Base-by-base conservation (phyloP, 176 grass and related monocot genomes). In the Guadua angustifolia region DNA sequence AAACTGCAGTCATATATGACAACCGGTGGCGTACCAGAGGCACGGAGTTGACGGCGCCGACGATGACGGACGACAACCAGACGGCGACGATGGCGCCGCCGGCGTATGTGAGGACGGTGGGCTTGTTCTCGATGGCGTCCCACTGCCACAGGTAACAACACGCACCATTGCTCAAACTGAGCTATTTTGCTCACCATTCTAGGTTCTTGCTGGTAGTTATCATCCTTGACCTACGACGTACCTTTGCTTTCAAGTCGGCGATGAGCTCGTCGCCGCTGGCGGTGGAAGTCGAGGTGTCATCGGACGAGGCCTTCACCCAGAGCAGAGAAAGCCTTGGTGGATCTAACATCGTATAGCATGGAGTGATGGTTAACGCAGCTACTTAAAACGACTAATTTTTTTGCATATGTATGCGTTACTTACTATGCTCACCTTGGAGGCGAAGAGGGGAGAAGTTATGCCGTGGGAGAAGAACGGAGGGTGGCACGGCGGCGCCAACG, bases 121-220 rank as follows among this genome's bases (percentile, higher is more conserved):
- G 88, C 86, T 98, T 98, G 79, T 98, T 91, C 87, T 98, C 95
- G 4, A 94, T 81, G 44, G 88, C 86, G 79, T 98, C 92, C 95
- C 95, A 98, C 95, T 97, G 38, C 73, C 35, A 82, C 47, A 71
- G 21, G 10, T 0, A 69, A 69, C 62, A 88, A 55, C 43, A 67
- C 7, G 10, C 16, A 22, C 51, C 50, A 21, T 55, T 4, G 11
- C 55, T 64, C 56, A 81, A 49, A 29, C 7, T 11, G 40, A 22
- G 35, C 29, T 66, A 3, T 25, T 56, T 9, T 15, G 13, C 14
- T 65, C 50, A 66, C n/a, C 39, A 8, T n/a, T 14, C 42, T 19
- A 62, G 50, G 2, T 49, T 52, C 32, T 2, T 83, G 17, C 26
- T 0, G 21, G 0, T 25, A 14, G 9, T 4, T 82, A 4, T n/a